These are phyloP conservation scores for Colletotrichum lentis DNA, from an alignment of 2,329 filamentous ascomycete species.

Conservation along the genomic window DNA sequence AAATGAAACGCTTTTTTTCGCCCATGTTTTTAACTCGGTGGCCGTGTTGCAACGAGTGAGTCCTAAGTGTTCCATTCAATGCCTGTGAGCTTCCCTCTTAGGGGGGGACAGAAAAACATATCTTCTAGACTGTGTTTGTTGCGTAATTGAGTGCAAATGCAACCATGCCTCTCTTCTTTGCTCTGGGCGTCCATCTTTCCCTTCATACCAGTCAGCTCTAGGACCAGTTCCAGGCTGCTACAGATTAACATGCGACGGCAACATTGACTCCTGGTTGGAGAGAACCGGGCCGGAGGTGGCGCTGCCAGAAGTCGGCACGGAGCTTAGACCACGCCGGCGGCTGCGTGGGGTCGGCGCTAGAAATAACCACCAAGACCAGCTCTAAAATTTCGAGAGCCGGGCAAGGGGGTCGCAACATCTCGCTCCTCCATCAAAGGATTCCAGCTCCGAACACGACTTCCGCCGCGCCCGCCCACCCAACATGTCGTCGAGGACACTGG, in stretches of 20 bases:
- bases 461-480: slow-evolving; percentile 11
- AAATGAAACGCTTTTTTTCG: neutral
- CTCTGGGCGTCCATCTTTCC: too few species aligned
- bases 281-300: slow-evolving; percentile 4
- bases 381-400: slow-evolving; percentile 30
- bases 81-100: neutral
- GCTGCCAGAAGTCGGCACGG: slow-evolving; percentile 30
- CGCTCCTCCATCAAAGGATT: slow-evolving; percentile 16
- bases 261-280: neutral
- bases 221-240: neutral
- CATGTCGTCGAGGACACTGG: slow-evolving; percentile 38
- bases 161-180: too few species aligned
- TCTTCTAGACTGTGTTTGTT: too few species aligned
- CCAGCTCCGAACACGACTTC: slow-evolving; percentile 1
- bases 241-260: too few species aligned
- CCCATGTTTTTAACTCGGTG: neutral
- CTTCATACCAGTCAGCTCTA: too few species aligned
- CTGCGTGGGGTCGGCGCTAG: slow-evolving; percentile 31
- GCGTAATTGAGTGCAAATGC: too few species aligned
- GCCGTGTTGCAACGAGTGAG: neutral
- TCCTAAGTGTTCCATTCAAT: too few species aligned
- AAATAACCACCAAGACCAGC: slow-evolving; percentile 28
- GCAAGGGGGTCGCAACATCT: neutral
- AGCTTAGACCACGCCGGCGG: slow-evolving; percentile 37
- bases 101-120: neutral